A percentile compares a stretch with the other conserved stretches of the same genome.
Evolutionary conservation across 208 protist species (phyloP).

Genomic region (Tritrichomonas foetus): DNA sequence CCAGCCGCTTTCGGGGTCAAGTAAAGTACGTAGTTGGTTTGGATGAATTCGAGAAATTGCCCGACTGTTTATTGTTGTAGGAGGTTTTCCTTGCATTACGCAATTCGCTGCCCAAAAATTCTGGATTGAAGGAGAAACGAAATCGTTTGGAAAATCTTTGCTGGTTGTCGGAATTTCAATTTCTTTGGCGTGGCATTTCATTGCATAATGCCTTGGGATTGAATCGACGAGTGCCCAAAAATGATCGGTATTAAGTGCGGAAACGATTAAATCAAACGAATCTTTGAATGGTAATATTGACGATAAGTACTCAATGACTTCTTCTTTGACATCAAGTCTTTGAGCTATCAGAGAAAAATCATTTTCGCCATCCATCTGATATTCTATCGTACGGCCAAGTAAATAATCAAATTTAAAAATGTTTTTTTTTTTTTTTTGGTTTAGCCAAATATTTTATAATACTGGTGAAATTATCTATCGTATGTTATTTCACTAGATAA

Average conservation of each 20-base stretch:
- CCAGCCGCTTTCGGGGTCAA: neutral
- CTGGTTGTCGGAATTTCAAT: neutral
- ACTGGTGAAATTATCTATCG: too few species aligned
- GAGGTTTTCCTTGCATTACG: neutral
- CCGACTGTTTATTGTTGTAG: neutral
- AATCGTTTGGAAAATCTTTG: neutral
- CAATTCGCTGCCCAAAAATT: neutral
- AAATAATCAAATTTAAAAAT: too few species aligned
- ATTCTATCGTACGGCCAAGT: too few species aligned
- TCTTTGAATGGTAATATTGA: neutral
- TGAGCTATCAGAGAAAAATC: neutral
- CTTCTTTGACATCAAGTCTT: neutral
- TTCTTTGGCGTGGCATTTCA: neutral
- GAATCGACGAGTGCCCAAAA: neutral
- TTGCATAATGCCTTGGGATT: neutral
- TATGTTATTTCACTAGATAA: too few species aligned
- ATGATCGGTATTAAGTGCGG: neutral
- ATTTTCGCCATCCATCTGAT: neutral
- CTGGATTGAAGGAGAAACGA: neutral
- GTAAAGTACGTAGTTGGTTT: neutral
- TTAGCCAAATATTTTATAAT: too few species aligned
- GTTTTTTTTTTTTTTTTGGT: too few species aligned
- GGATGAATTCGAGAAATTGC: neutral
- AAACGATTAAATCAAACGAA: neutral
- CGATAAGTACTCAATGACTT: neutral